A percentile compares a stretch with the other conserved stretches of the same genome.
These are phyloP conservation scores for Hyaloscypha hepaticicola DNA, from an alignment of 495 filamentous ascomycete genomes.

Conservation along the genomic window DNA sequence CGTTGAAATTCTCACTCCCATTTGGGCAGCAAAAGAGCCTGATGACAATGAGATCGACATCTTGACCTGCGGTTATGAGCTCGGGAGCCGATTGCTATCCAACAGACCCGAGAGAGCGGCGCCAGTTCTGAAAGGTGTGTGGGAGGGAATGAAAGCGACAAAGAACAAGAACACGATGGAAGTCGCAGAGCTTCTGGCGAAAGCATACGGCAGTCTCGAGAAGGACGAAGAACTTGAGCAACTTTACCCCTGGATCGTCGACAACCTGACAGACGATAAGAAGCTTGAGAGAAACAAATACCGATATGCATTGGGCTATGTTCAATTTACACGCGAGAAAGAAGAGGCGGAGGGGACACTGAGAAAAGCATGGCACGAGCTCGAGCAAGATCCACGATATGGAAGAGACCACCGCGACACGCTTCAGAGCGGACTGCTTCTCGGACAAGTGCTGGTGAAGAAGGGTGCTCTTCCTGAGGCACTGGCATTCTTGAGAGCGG, in stretches of 20 bases:
- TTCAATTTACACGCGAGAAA: not conserved
- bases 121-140: not conserved
- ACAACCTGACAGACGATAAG: not conserved
- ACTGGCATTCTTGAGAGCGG: not conserved
- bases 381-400: not conserved
- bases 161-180: not conserved
- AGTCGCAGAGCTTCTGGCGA: not conserved
- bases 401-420: not conserved
- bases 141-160: not conserved
- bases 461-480: not conserved
- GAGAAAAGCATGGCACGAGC: not conserved
- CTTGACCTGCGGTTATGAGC: not conserved
- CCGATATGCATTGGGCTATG: not conserved
- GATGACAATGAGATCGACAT: not conserved
- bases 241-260: not conserved
- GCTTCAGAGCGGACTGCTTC: not conserved
- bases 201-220: not conserved
- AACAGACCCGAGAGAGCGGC: not conserved
- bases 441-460: not conserved
- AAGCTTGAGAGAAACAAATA: not conserved
- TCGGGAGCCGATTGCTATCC: not conserved
- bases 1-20: not conserved
- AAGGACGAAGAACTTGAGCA: not conserved
- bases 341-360: not conserved
- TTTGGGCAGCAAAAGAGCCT: not conserved